A percentile compares a stretch with the other conserved stretches of the same genome.
These are phyloP conservation scores for Rhodamnia rubescens DNA, from an alignment of 345 rosid species.

Conservation along the genomic window DNA sequence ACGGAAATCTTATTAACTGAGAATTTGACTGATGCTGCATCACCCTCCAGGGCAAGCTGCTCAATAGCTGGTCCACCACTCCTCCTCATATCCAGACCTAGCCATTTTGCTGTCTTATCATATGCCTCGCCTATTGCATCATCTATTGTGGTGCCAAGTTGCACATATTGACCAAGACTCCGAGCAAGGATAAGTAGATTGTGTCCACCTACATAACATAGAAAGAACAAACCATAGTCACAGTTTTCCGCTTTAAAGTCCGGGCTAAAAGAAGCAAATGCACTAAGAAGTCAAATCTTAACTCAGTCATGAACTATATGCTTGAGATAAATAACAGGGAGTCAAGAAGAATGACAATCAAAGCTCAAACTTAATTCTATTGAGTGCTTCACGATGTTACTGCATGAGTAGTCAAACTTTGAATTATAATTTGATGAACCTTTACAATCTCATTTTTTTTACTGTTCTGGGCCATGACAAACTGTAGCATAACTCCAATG, in stretches of 20 bases:
- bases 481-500: background rate
- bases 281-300: background rate
- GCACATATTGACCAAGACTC: conserved; percentile 86
- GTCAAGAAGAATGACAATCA: background rate
- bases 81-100: conserved; percentile 85
- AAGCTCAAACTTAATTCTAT: background rate
- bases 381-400: background rate
- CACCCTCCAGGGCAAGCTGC: conserved; percentile 86
- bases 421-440: background rate
- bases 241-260: background rate
- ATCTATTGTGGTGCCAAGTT: conserved; percentile 87
- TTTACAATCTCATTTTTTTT: background rate
- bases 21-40: conserved; percentile 64
- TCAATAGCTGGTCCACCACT: conserved; percentile 98
- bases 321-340: background rate
- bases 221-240: background rate
- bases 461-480: background rate
- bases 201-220: conserved; percentile 63
- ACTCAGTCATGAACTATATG: background rate
- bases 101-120: conserved; percentile 97
- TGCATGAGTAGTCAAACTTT: background rate
- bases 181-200: conserved; percentile 78
- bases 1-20: conserved; percentile 35
- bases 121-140: conserved; percentile 99
- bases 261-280: background rate